Conservation (phyloP, 2,329 filamentous ascomycete genomes). For the Didymella pinodella region DNA sequence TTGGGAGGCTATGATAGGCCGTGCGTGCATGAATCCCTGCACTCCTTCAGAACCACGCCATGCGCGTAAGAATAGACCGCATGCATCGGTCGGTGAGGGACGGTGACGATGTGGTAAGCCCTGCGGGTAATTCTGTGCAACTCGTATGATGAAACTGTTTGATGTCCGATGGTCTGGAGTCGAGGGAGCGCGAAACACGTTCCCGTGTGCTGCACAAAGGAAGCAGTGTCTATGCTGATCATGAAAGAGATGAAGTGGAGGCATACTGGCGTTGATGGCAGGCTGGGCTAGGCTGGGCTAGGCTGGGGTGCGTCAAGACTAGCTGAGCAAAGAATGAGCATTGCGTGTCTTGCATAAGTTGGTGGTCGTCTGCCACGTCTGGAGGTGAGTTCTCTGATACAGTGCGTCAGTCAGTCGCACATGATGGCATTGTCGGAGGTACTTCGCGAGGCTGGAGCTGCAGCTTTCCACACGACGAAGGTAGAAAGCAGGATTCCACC, state of each 20-base stretch:
- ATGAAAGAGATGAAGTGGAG: background rate
- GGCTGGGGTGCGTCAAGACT: background rate
- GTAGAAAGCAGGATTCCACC: slow-evolving; percentile 6
- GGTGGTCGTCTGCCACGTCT: background rate
- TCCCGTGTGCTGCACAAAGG: slow-evolving; percentile 22
- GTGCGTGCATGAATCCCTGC: slow-evolving; percentile 27
- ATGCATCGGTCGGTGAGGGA: slow-evolving; percentile 25
- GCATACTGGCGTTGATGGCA: slow-evolving; percentile 1
- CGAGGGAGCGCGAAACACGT: slow-evolving; percentile 25
- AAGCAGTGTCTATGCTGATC: slow-evolving; percentile 6
- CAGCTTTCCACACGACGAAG: background rate
- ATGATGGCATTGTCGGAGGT: slow-evolving; percentile 12
- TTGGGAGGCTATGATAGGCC: slow-evolving; percentile 22
- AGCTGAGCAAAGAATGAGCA: slow-evolving; percentile 1
- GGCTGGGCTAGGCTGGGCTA: slow-evolving; percentile 5
- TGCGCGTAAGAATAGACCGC: slow-evolving; percentile 29
- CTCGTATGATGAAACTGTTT: slow-evolving; percentile 18
- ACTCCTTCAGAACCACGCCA: slow-evolving; percentile 18
- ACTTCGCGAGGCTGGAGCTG: slow-evolving; percentile 4
- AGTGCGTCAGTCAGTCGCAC: slow-evolving; percentile 9
- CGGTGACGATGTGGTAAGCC: slow-evolving; percentile 26
- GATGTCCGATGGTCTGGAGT: slow-evolving; percentile 21
- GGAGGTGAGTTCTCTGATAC: background rate
- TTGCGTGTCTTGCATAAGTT: slow-evolving; percentile 5
- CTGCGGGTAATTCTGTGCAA: slow-evolving; percentile 18